Conservation (phyloP, 257 asterid species). For the Eustoma russellianum region DNA sequence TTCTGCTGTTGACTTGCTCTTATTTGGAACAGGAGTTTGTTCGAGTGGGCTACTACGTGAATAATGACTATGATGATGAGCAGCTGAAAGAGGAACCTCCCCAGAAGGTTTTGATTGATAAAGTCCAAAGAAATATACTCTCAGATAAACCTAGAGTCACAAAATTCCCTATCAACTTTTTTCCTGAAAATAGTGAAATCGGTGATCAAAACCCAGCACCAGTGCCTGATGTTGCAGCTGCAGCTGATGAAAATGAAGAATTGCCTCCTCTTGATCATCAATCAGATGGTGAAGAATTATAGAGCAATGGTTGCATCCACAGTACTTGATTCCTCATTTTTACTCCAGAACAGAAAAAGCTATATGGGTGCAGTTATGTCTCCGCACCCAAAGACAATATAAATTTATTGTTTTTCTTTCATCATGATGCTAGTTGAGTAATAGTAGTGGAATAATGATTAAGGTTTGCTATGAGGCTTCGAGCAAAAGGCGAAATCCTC, state of each 20-base stretch:
- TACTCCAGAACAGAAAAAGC: not conserved
- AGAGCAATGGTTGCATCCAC: slow-evolving; percentile 2
- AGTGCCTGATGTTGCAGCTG: slow-evolving; percentile 45
- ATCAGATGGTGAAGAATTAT: slow-evolving; percentile 30
- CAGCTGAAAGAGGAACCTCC: slow-evolving; percentile 88
- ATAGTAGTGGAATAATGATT: too few species aligned
- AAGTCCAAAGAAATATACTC: slow-evolving; percentile 74
- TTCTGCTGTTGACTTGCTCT: slow-evolving; percentile 86
- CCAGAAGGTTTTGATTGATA: slow-evolving; percentile 69
- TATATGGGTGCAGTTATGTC: not conserved
- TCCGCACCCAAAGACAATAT: too few species aligned
- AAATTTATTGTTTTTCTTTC: too few species aligned
- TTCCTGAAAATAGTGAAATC: slow-evolving; percentile 58
- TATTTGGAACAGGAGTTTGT: slow-evolving; percentile 87
- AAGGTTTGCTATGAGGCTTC: too few species aligned
- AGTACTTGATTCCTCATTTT: not conserved
- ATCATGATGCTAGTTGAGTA: too few species aligned
- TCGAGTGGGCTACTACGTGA: slow-evolving; percentile 90
- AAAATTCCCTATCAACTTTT: slow-evolving; percentile 74
- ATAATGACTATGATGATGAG: slow-evolving; percentile 80
- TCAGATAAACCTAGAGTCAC: slow-evolving; percentile 93
- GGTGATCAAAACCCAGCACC: slow-evolving; percentile 57
- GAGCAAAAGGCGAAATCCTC: too few species aligned
- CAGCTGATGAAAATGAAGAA: slow-evolving; percentile 40
- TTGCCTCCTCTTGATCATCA: slow-evolving; percentile 25